Conservation (phyloP, 192 early-diverging fungal genomes). For the Coemansia sp. region DNA sequence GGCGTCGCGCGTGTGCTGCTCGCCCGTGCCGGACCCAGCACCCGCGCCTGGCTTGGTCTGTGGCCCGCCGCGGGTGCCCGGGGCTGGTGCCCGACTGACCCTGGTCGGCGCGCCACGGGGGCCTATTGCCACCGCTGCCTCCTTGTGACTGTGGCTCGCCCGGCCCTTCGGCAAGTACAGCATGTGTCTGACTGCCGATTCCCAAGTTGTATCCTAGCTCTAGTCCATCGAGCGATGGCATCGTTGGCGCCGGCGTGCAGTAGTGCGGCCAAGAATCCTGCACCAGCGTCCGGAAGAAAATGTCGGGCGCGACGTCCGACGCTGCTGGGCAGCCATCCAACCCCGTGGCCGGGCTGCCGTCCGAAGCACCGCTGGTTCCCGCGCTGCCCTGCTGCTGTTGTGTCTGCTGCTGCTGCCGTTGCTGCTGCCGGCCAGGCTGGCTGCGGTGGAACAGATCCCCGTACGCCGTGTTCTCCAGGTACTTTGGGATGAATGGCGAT, state of each 20-base stretch:
- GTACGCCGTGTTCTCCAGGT: conserved; percentile 37
- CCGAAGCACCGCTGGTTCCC: no score
- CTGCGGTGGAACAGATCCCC: conserved; percentile 11
- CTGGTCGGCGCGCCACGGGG: neutral
- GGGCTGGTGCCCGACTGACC: no score
- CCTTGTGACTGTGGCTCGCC: no score
- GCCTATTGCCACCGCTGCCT: no score
- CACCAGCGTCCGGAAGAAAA: conserved; percentile 40
- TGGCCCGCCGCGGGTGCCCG: no score
- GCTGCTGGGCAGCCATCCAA: neutral
- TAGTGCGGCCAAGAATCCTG: conserved; percentile 49
- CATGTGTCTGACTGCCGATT: neutral
- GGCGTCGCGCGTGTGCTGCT: neutral
- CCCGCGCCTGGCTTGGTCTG: no score
- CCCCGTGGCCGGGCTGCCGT: no score
- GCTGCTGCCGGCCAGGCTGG: neutral
- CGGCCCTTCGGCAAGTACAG: no score
- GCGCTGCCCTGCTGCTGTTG: no score
- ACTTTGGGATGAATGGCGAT: conserved; percentile 27
- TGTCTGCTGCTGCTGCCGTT: neutral
- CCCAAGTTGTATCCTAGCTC: conserved; percentile 30
- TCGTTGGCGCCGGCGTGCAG: conserved; percentile 33
- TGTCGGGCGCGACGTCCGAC: conserved; percentile 25
- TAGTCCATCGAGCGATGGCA: conserved; percentile 26
- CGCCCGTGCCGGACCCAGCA: no score